phyloP scores from a whole-genome alignment of 2,329 filamentous ascomycete species.

The Hypoxylon sp. region DNA sequence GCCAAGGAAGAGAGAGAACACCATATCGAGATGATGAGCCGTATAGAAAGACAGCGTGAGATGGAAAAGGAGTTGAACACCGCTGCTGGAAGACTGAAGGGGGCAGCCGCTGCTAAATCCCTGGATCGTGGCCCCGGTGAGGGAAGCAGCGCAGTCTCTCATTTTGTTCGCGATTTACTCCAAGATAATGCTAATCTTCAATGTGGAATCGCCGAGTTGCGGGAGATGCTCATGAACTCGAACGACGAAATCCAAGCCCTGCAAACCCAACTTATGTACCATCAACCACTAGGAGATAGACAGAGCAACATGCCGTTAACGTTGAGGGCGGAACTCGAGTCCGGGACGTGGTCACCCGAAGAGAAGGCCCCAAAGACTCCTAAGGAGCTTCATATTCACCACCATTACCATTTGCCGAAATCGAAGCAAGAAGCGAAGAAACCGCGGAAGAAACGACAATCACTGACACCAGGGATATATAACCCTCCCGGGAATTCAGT shows the following conservation, averaged over 20 bases:
- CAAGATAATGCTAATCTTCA: constrained; percentile 96
- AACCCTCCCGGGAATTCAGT: constrained; percentile 65
- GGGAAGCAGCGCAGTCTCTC: constrained; percentile 83
- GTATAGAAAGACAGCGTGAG: constrained; percentile 86
- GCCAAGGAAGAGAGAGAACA: constrained; percentile 83
- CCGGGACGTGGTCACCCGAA: constrained; percentile 57
- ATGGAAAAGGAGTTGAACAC: constrained; percentile 87
- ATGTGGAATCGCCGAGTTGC: constrained; percentile 88
- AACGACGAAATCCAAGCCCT: constrained; percentile 94
- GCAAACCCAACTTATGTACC: constrained; percentile 83
- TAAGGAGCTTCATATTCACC: constrained; percentile 90
- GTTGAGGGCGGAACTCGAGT: constrained; percentile 79
- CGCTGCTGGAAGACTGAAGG: constrained; percentile 84
- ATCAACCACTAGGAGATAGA: constrained; percentile 75
- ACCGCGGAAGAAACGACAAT: constrained; percentile 79
- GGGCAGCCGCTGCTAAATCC: constrained; percentile 79
- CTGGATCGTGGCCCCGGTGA: constrained; percentile 71
- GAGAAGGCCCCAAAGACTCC: constrained; percentile 62
- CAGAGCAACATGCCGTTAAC: constrained; percentile 63
- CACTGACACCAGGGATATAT: constrained; percentile 73
- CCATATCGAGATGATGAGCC: constrained; percentile 83
- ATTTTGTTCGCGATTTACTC: constrained; percentile 95
- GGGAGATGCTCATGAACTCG: constrained; percentile 90
- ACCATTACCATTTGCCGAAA: constrained; percentile 84
- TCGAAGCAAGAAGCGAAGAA: constrained; percentile 73